A percentile compares a stretch with the other conserved stretches of the same genome.
phyloP scores from a whole-genome alignment of 2,329 filamentous ascomycete species.

The Hortaea werneckii region DNA sequence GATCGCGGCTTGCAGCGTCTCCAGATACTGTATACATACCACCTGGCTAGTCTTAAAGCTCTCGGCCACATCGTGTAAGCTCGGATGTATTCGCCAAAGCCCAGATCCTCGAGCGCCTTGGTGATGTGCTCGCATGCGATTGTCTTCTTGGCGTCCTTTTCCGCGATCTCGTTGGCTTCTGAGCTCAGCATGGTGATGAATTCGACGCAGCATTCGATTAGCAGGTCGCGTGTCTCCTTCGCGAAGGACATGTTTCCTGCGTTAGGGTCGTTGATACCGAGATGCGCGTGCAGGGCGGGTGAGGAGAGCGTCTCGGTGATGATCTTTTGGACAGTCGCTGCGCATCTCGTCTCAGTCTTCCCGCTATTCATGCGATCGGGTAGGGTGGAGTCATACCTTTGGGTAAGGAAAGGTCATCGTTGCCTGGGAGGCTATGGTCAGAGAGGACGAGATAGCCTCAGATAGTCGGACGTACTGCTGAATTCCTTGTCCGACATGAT shows the following conservation, averaged over 20 bases:
- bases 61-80: slow-evolving; percentile 74
- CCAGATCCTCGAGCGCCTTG: slow-evolving; percentile 82
- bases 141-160: slow-evolving; percentile 98
- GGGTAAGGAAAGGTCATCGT: slow-evolving; percentile 50
- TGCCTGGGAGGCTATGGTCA: slow-evolving; percentile 28
- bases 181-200: slow-evolving; percentile 98
- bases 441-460: background rate
- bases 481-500: slow-evolving; percentile 46
- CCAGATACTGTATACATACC: slow-evolving; percentile 40
- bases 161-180: slow-evolving; percentile 96
- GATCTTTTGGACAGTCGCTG: slow-evolving; percentile 68
- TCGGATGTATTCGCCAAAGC: slow-evolving; percentile 85
- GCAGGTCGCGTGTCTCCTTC: slow-evolving; percentile 85
- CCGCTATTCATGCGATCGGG: background rate
- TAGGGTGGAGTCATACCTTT: slow-evolving; percentile 34
- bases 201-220: slow-evolving; percentile 98
- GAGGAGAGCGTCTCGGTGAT: slow-evolving; percentile 73
- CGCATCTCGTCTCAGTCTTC: slow-evolving; percentile 1
- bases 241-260: slow-evolving; percentile 62
- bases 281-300: slow-evolving; percentile 1
- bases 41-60: slow-evolving; percentile 91
- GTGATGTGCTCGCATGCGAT: slow-evolving; percentile 98
- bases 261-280: slow-evolving; percentile 1
- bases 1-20: background rate
- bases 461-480: slow-evolving; percentile 28